Conservation (phyloP, 2,329 filamentous ascomycete genomes). For the Fusarium nanum region DNA sequence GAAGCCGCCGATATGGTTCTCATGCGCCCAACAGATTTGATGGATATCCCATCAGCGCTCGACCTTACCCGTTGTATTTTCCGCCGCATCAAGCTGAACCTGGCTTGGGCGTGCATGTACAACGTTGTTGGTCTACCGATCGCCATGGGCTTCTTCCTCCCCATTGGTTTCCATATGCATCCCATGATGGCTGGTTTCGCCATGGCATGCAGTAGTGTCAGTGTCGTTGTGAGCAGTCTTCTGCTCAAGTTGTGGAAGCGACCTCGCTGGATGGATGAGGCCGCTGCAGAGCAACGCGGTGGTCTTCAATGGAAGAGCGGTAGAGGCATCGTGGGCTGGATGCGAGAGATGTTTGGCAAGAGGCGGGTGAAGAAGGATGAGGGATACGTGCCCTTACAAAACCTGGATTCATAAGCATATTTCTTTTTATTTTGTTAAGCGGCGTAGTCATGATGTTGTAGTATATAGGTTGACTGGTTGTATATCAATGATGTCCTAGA, state of each 20-base stretch:
- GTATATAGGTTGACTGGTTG: conserved; percentile 9
- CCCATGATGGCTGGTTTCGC: conserved; percentile 95
- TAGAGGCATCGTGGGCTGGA: conserved; percentile 56
- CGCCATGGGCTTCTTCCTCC: conserved; percentile 95
- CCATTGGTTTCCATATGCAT: conserved; percentile 86
- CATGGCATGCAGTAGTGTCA: conserved; percentile 92
- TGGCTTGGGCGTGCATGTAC: conserved; percentile 93
- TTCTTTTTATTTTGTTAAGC: conserved; percentile 19
- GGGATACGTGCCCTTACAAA: conserved; percentile 70
- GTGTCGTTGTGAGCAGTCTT: conserved; percentile 85
- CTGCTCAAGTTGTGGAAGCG: conserved; percentile 88
- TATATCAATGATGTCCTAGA: conserved; percentile 24
- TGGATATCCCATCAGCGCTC: conserved; percentile 90
- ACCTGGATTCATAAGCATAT: conserved; percentile 56
- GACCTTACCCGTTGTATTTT: conserved; percentile 88
- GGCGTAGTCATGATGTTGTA: conserved; percentile 21
- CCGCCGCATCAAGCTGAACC: conserved; percentile 90
- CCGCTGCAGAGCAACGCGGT: conserved; percentile 69
- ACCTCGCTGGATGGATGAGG: conserved; percentile 87
- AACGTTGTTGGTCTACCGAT: conserved; percentile 92
- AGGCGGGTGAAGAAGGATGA: conserved; percentile 59
- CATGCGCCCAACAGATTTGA: conserved; percentile 90
- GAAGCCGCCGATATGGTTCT: conserved; percentile 96
- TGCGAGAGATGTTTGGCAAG: conserved; percentile 55
- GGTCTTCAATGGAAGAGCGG: conserved; percentile 57